Conservation (phyloP, 257 asterid genomes). For the Coffea canephora region DNA sequence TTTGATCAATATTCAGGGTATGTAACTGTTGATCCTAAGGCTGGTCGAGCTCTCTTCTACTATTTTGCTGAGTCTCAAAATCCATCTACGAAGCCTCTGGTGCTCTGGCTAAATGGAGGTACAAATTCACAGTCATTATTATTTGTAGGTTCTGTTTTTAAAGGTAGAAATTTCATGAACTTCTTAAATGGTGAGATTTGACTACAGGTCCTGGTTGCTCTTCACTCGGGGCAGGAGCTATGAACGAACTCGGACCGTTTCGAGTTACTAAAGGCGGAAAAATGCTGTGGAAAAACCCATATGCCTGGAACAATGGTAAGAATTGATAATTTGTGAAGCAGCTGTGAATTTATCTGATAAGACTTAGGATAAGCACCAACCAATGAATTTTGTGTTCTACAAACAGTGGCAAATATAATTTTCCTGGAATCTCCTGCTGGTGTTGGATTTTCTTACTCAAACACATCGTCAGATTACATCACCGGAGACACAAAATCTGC, state of each 20-base stretch:
- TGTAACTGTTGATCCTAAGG: constrained; percentile 29
- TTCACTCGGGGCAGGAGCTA: constrained; percentile 67
- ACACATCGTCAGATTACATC: constrained; percentile 49
- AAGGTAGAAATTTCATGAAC: not conserved
- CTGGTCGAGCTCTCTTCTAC: constrained; percentile 38
- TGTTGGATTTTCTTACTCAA: constrained; percentile 75
- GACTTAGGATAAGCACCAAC: too few relatives aligned
- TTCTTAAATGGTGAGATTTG: not conserved
- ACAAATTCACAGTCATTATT: not conserved
- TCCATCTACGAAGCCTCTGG: constrained; percentile 17
- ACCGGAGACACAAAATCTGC: constrained; percentile 52
- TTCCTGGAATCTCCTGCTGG: constrained; percentile 79
- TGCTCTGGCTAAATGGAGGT: constrained; percentile 47
- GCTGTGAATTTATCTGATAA: too few relatives aligned
- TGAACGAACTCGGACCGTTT: constrained; percentile 68
- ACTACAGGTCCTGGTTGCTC: constrained; percentile 77
- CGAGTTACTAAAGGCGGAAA: constrained; percentile 57
- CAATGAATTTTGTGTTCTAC: too few relatives aligned
- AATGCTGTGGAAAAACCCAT: constrained; percentile 45
- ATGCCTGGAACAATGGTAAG: constrained; percentile 65
- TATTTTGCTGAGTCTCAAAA: constrained; percentile 34
- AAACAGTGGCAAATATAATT: not conserved
- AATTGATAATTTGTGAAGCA: too few relatives aligned
- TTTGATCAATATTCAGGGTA: constrained; percentile 43
- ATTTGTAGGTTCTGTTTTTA: too few relatives aligned